Evolutionary conservation across 768 basidiomycete genomes (phyloP).

Genomic region (Gyrodon lividus): DNA sequence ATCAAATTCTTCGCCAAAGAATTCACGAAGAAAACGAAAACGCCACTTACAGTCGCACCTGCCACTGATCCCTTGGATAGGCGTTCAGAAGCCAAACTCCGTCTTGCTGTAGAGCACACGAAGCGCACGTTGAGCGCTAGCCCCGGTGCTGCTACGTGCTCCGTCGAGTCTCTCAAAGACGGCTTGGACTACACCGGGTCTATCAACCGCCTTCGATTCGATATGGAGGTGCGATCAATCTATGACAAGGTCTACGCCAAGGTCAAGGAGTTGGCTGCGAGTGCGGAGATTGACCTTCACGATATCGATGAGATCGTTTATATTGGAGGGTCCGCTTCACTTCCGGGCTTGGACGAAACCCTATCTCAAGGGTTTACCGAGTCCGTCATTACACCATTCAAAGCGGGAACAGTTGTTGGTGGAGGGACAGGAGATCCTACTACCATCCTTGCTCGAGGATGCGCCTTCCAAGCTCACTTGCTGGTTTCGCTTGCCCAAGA

Average conservation of each 20-base stretch:
- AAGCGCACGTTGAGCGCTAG: slow-evolving; percentile 91
- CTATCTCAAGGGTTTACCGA: slow-evolving; percentile 55
- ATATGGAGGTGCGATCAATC: slow-evolving; percentile 58
- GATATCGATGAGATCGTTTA: slow-evolving; percentile 80
- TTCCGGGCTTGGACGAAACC: slow-evolving; percentile 73
- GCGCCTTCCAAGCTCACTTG: slow-evolving; percentile 69
- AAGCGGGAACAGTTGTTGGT: slow-evolving; percentile 63
- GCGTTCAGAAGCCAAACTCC: slow-evolving; percentile 91
- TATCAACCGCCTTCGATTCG: slow-evolving; percentile 55
- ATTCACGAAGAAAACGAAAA: slow-evolving; percentile 95
- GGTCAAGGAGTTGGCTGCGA: slow-evolving; percentile 51
- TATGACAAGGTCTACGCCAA: slow-evolving; percentile 56
- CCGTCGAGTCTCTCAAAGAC: slow-evolving; percentile 92
- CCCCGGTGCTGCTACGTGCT: slow-evolving; percentile 83
- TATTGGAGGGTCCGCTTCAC: slow-evolving; percentile 69
- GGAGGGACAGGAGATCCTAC: slow-evolving; percentile 78
- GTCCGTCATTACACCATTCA: slow-evolving; percentile 63
- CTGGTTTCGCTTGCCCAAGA: slow-evolving; percentile 48
- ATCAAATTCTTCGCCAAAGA: slow-evolving; percentile 93
- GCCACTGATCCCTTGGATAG: slow-evolving; percentile 58
- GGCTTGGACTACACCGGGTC: slow-evolving; percentile 85
- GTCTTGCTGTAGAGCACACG: slow-evolving; percentile 90
- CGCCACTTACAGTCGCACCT: slow-evolving; percentile 62
- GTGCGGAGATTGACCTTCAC: slow-evolving; percentile 56
- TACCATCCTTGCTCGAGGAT: slow-evolving; percentile 73